Evolutionary conservation across 1,284 basidiomycete species (phyloP).

Genomic region (Cerioporus squamosus): DNA sequence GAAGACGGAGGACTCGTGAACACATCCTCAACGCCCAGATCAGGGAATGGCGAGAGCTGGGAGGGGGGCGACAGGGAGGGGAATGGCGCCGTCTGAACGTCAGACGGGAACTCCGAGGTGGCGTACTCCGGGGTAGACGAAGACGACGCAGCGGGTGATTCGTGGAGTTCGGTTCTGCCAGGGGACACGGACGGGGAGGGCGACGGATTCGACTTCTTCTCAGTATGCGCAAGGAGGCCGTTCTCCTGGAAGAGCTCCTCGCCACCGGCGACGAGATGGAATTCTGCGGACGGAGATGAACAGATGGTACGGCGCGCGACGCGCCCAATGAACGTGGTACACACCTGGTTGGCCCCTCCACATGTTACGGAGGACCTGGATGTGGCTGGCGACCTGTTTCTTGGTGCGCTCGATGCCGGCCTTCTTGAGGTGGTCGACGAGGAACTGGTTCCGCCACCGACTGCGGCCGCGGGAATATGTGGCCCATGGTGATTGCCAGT

Average conservation of each 20-base stretch:
- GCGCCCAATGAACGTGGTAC: constrained; percentile 19
- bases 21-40: constrained; percentile 18
- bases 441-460: constrained; percentile 80
- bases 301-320: constrained; percentile 16
- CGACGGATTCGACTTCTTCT: constrained; percentile 21
- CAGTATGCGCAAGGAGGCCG: constrained; percentile 40
- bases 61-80: constrained; percentile 17
- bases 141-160: constrained; percentile 25
- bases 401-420: constrained; percentile 71
- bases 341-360: constrained; percentile 80
- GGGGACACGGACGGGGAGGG: constrained; percentile 18
- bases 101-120: constrained; percentile 19
- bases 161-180: constrained; percentile 20
- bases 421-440: constrained; percentile 75
- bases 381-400: constrained; percentile 84
- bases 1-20: constrained; percentile 7
- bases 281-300: constrained; percentile 49
- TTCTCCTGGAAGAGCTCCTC: constrained; percentile 69
- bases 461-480: constrained; percentile 77
- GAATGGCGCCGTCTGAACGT: constrained; percentile 14
- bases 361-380: constrained; percentile 83
- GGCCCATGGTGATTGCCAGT: constrained; percentile 80
- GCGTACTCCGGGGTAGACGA: constrained; percentile 26
- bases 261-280: constrained; percentile 70
- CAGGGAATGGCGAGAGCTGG: constrained; percentile 15